Evolutionary conservation across 345 rosid genomes (phyloP), one percentile per base, ranked within the genome.

Genomic region (Populus deltoides): DNA sequence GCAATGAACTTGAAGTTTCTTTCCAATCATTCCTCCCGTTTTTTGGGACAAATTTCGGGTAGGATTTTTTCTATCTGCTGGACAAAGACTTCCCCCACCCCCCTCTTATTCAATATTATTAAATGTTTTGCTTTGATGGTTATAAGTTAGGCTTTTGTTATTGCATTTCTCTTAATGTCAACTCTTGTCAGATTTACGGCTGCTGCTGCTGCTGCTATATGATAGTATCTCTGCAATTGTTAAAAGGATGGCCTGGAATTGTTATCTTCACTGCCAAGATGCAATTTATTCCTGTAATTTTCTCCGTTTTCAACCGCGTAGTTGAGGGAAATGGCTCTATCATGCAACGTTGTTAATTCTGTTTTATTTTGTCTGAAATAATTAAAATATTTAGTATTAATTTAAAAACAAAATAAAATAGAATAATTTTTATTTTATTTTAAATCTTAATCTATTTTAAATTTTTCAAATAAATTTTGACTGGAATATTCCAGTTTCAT

Each of bases 141-240:
- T 77, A 31, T 91, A 92, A 98, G 91, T 86, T 92, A 70, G 99
- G 99, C 8, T 97, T 97, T 94, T 82, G 68, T 92, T 68, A 94
- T 97, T 49, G 99, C 94, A 85, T 97, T 94, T 80, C 90, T 94
- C 27, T 97, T 98, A 39, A 92, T 90, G 92, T 97, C 99, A 55
- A 97, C 94, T 16, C 88, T 94, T 70, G 75, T 91, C 45, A 98
- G 99, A 72, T 94, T 97, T 87, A 94, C 89, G 91, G 98, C 97
- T 55, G 99, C 98, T 41, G 99, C 98, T 33, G 81, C 5, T 33
- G 0, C 0, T 33, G 2, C 33, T 31, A 31, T 31, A 31, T 97
- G 53, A 94, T 97, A 68, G 99, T 94, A 25, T 90, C 97, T 16
- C 85, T 92, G 74, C 99, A 97, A 59, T 98, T 92, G 79, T 89